Evolutionary conservation across 176 grass and related monocot genomes (phyloP).

Genomic region (Aegilops speltoides): DNA sequence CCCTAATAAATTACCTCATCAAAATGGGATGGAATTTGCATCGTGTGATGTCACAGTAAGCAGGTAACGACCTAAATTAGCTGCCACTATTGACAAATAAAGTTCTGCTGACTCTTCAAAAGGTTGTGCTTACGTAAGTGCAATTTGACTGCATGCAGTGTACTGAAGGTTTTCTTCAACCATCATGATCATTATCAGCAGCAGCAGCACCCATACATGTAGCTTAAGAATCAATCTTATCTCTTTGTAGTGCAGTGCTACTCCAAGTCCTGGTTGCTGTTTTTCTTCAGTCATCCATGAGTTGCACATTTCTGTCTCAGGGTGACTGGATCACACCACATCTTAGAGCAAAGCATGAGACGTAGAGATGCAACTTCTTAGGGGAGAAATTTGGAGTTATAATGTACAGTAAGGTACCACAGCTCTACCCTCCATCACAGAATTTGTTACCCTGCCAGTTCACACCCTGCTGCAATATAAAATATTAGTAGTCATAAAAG

Average conservation of each 20-base stretch:
- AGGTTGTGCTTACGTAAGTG: conserved; percentile 24
- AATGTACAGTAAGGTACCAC: background rate
- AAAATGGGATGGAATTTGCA: conserved; percentile 18
- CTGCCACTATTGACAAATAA: background rate
- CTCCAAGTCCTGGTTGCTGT: background rate
- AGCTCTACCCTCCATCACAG: conserved; percentile 63
- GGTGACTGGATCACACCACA: background rate
- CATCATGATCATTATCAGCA: background rate
- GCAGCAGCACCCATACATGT: conserved; percentile 3
- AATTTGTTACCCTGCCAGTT: conserved; percentile 51
- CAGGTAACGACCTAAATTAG: background rate
- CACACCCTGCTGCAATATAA: conserved; percentile 53
- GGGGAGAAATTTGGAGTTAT: conserved; percentile 3
- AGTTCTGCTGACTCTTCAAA: background rate
- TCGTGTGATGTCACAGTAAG: background rate
- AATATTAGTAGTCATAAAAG: conserved; percentile 29
- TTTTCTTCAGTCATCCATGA: conserved; percentile 14
- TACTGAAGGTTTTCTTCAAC: conserved; percentile 5
- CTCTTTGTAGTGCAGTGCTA: background rate
- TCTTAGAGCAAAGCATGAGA: conserved; percentile 4
- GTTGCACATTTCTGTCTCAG: background rate
- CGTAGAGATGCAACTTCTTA: background rate
- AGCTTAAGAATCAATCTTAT: conserved; percentile 24
- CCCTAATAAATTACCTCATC: background rate
- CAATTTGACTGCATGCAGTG: background rate